Evolutionary conservation across 352 stramenopile genomes (phyloP).

Genomic region (Phytopythium oedochilum): DNA sequence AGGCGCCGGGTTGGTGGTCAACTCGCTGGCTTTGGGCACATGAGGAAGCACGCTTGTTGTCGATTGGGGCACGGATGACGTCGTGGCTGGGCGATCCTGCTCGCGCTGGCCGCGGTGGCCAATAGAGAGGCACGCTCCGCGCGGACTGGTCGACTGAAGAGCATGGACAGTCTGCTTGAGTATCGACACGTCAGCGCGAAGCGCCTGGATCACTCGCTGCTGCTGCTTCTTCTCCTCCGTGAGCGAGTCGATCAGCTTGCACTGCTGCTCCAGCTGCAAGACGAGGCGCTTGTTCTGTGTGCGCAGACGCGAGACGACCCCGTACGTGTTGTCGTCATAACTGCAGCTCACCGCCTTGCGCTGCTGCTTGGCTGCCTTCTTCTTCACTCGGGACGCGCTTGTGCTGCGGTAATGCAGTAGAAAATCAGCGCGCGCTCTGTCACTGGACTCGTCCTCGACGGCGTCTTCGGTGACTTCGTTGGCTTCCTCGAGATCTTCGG

Average conservation of each 20-base stretch:
- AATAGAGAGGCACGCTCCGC: background rate
- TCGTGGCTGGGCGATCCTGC: background rate
- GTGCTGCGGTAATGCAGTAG: background rate
- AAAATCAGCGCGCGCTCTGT: background rate
- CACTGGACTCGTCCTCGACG: background rate
- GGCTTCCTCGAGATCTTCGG: background rate
- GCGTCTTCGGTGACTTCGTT: background rate
- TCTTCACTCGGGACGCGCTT: background rate
- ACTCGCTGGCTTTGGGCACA: background rate
- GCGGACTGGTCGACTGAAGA: constrained; percentile 10
- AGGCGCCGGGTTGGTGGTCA: background rate
- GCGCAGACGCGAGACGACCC: constrained; percentile 40
- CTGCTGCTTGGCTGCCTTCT: background rate
- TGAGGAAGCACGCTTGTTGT: background rate
- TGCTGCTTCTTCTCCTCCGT: constrained; percentile 54
- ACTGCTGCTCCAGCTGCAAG: constrained; percentile 44
- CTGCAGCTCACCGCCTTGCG: background rate
- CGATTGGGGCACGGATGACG: background rate
- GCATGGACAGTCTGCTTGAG: constrained; percentile 46
- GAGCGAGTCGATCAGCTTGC: constrained; percentile 32
- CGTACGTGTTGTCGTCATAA: constrained; percentile 60
- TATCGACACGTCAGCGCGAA: constrained; percentile 37
- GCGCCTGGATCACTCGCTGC: constrained; percentile 26
- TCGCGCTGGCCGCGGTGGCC: background rate
- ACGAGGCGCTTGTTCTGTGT: constrained; percentile 41